Conservation (phyloP, 345 rosid genomes). For the Linum lewisii region DNA sequence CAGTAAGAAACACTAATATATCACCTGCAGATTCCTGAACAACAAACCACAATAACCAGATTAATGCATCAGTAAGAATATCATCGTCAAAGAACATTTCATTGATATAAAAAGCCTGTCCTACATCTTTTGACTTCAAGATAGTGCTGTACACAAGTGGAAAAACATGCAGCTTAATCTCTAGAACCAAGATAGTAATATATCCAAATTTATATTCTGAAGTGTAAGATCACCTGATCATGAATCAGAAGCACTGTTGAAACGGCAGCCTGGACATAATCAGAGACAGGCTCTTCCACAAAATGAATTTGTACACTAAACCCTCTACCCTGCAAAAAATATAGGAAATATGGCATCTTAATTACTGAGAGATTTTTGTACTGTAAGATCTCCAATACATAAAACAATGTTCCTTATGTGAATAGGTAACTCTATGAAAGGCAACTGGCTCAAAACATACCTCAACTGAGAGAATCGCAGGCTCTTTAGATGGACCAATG, state of each 20-base stretch:
- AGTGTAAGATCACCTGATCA: constrained; percentile 47
- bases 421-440: background rate
- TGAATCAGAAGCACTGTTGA: constrained; percentile 69
- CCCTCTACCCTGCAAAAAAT: constrained; percentile 74
- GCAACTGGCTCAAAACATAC: constrained; percentile 25
- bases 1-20: constrained; percentile 86
- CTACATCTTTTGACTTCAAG: background rate
- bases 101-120: background rate
- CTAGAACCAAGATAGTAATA: background rate
- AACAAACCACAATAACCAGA: background rate
- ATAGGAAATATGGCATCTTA: constrained; percentile 6
- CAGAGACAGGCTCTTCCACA: constrained; percentile 82
- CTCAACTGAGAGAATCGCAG: constrained; percentile 92
- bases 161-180: background rate
- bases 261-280: constrained; percentile 66
- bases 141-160: background rate
- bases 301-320: constrained; percentile 72
- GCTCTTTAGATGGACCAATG: constrained; percentile 46
- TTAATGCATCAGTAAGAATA: background rate
- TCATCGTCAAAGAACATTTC: background rate
- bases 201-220: background rate
- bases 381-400: too few relatives aligned
- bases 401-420: background rate
- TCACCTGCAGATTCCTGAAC: constrained; percentile 81
- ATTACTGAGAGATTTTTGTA: background rate